Base-by-base conservation (phyloP, 2,329 filamentous ascomycete genomes). In the Nakataea oryzae region DNA sequence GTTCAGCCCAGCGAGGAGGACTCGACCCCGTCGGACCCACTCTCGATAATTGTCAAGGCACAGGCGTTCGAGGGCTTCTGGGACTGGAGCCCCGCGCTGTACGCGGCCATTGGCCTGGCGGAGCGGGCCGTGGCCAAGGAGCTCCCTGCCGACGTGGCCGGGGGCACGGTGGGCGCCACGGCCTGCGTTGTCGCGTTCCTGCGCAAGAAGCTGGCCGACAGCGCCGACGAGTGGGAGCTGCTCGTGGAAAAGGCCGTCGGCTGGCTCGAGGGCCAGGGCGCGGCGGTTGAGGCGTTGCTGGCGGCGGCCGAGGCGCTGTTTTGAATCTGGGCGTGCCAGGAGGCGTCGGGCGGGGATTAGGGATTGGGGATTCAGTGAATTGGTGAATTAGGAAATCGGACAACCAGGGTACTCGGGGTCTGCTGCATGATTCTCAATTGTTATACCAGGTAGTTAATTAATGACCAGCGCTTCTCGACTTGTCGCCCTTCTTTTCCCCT, bases 221-320 rank as follows among this genome's bases (percentile, higher is more conserved):
- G 82, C 60, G 73, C 75, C 69, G 86, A 85, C 2, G 77, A 78
- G 8, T 90, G 86, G 86, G 85, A 86, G 64, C 75, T 89, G 76
- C 73, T 89, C 56, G 68, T 64, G 4, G 68, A 70, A 8, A 70
- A 69, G 65, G 68, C 68, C 3, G 61, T 27, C 30, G 64, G 28
- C n/a, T 55, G 62, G 30, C 56, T 63, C 14, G 60, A 61, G 14
- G 56, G 30, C 13, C 57, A 63, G 60, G 55, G 61, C 17, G 60
- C 58, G 2, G 29, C 57, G 21, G 57, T 26, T n/a, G 8, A 6
- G 41, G 9, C 41, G 41, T n/a, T 50, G 21, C 41, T 50, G 41
- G 41, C 41, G 21, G 24, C 6, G 1, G 41, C 41, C 21, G 41
- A 50, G 21, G 7, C 21, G 21, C 41, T 50, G 41, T 50, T 50